A percentile compares a stretch with the other conserved stretches of the same genome.
These are phyloP conservation scores for Chloranthus sessilifolius DNA, from an alignment of 164 flowering plant species.

Conservation along the genomic window DNA sequence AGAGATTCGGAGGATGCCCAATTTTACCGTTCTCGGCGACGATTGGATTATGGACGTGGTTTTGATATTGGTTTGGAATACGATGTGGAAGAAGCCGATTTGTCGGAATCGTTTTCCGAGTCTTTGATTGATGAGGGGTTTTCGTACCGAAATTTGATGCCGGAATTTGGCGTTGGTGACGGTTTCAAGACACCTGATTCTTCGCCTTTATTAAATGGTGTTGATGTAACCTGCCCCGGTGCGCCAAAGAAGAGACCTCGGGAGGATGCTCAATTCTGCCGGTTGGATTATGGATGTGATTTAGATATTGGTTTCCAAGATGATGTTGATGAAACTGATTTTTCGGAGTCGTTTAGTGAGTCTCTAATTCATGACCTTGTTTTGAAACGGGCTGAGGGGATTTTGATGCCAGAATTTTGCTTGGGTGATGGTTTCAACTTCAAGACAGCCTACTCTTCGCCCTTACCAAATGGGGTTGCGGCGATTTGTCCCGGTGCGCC, in stretches of 20 bases:
- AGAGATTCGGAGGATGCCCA: slow-evolving; percentile 24
- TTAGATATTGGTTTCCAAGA: too few relatives aligned
- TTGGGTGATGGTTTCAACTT: too few relatives aligned
- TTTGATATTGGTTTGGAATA: slow-evolving; percentile 1
- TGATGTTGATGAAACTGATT: slow-evolving; percentile 32
- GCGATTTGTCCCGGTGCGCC: slow-evolving; percentile 74
- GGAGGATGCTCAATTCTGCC: too few relatives aligned
- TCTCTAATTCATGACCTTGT: slow-evolving; percentile 42
- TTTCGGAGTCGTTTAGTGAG: slow-evolving; percentile 39
- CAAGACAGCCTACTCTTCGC: slow-evolving; percentile 33
- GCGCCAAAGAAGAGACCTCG: slow-evolving; percentile 71
- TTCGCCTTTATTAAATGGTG: slow-evolving; percentile 24
- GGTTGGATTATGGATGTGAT: too few relatives aligned
- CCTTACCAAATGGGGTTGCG: slow-evolving; percentile 34
- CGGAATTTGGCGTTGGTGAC: slow-evolving; percentile 11
- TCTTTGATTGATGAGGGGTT: slow-evolving; percentile 41
- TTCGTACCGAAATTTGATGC: slow-evolving; percentile 18
- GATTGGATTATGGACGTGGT: slow-evolving; percentile 31
- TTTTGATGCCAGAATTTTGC: slow-evolving; percentile 3
- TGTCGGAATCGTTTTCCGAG: slow-evolving; percentile 39
- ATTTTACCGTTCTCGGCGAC: slow-evolving; percentile 23
- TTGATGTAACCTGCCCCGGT: slow-evolving; percentile 63
- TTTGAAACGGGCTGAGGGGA: too few relatives aligned
- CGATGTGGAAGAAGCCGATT: slow-evolving; percentile 33
- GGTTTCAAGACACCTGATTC: slow-evolving; percentile 37